A percentile compares a stretch with the other conserved stretches of the same genome.
phyloP scores from a whole-genome alignment of 176 grass and related monocot genomes.

The Triticum monococcum region DNA sequence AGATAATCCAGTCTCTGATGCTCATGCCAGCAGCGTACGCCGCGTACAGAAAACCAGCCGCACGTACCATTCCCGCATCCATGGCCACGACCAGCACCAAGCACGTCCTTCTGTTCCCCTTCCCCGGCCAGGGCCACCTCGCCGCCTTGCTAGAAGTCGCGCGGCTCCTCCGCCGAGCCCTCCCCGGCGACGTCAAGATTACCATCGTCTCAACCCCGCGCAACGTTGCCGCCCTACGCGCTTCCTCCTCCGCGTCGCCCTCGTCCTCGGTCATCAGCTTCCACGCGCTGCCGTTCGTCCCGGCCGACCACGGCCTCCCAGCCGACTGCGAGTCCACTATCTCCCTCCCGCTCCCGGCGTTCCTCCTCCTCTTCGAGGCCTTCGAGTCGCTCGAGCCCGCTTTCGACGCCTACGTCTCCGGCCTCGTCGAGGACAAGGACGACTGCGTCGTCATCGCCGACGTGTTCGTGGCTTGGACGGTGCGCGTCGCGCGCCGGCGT shows the following conservation, averaged over 20 bases:
- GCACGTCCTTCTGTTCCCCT: slow-evolving; percentile 24
- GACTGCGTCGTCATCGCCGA: slow-evolving; percentile 26
- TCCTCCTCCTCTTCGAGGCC: slow-evolving; percentile 26
- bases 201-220: slow-evolving; percentile 41
- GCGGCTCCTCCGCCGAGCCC: slow-evolving; percentile 7
- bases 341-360: slow-evolving; percentile 26
- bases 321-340: slow-evolving; percentile 19
- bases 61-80: not conserved
- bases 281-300: slow-evolving; percentile 42
- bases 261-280: not conserved
- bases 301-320: slow-evolving; percentile 48
- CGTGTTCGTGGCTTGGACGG: slow-evolving; percentile 33
- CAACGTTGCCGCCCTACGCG: slow-evolving; percentile 16
- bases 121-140: slow-evolving; percentile 33
- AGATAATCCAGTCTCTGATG: too few species aligned
- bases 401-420: slow-evolving; percentile 30
- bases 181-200: not conserved
- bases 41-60: too few species aligned
- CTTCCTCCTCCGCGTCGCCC: not conserved
- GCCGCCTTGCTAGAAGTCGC: not conserved
- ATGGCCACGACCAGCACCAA: not conserved
- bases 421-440: not conserved
- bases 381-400: slow-evolving; percentile 34
- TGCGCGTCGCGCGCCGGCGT: slow-evolving; percentile 24
- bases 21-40: too few species aligned